Base-by-base conservation (phyloP, 345 rosid genomes). In the Brassica carinata region DNA sequence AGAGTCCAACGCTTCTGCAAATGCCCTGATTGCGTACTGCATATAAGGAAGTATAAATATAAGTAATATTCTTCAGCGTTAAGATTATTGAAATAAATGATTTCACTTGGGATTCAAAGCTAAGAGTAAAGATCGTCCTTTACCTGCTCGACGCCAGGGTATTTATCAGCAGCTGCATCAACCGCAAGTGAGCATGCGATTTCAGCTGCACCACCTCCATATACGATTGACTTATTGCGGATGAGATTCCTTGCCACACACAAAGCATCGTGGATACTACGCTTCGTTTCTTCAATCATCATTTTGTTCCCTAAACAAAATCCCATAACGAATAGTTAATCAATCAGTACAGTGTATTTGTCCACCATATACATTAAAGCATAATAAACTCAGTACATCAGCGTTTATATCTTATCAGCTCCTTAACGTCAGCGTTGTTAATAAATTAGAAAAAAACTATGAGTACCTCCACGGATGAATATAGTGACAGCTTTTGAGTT, bases 281-380 rank as follows among this genome's bases (percentile, higher is more conserved):
- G 95, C 83, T 96, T 96, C 2, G 99, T 93, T 88, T 96, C 99
- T 78, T 96, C 98, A 55, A 96, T 90, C 86, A 96, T 91, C 97
- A 96, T 94, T 76, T 94, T 94, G 87, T 96, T 94, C 73, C 97
- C 97, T 96, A 51, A 8, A 34, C 36, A 43, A 64, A 8, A 9
- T 8, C 5, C 5, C 36, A 9, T 17, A 81, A 75, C 38, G 10
- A 1, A 14, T 14, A 9, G 0, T 66, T 38, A 17, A 66, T 26
- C 6, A 68, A 19, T 36, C 31, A 17, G 11, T 38, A 55, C 26
- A 7, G 2, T 55, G 17, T 5, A 3, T 53, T 15, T 53, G 59
- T 66, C n/a, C 5, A 4, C n/a, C 40, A 66, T 36, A 18, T 66
- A 9, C 51, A 55, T 7, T 15, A 55, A 5, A 38, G 2, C 6